A percentile compares a stretch with the other conserved stretches of the same genome.
Evolutionary conservation across 2,329 filamentous ascomycete genomes (phyloP).

Genomic region (Sclerotiophoma versabilis): DNA sequence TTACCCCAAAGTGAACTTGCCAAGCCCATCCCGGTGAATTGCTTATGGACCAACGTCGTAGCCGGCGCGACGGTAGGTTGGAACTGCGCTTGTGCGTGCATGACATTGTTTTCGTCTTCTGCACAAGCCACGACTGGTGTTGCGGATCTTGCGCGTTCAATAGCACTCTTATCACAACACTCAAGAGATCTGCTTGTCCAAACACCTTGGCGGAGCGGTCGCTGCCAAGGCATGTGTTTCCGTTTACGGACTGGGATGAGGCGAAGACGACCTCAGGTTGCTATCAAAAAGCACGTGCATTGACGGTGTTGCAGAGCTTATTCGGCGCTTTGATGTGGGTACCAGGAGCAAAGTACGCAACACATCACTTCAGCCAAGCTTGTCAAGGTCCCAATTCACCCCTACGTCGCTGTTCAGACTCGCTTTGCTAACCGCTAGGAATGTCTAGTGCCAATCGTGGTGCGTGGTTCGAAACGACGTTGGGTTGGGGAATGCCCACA

Average conservation of each 20-base stretch:
- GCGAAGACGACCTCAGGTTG: conserved; percentile 29
- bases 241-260: conserved; percentile 24
- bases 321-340: conserved; percentile 41
- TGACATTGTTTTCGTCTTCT: neutral
- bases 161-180: conserved; percentile 10
- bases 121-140: conserved; percentile 11
- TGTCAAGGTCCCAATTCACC: conserved; percentile 33
- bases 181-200: conserved; percentile 21
- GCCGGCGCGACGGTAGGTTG: neutral
- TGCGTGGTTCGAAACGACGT: conserved; percentile 40
- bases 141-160: conserved; percentile 13
- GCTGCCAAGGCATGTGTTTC: conserved; percentile 27
- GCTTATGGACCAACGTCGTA: neutral
- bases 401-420: conserved; percentile 26
- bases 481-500: conserved; percentile 21
- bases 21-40: conserved; percentile 12
- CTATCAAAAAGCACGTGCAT: conserved; percentile 31
- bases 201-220: conserved; percentile 38
- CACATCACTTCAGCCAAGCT: conserved; percentile 42
- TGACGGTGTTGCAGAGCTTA: conserved; percentile 31
- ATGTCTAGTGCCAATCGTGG: conserved; percentile 29
- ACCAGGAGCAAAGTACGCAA: conserved; percentile 41
- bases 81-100: neutral
- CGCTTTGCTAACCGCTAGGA: conserved; percentile 34
- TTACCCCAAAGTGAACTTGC: conserved; percentile 10